phyloP scores from a whole-genome alignment of 2,329 filamentous ascomycete genomes.

The Curvularia eragrostidis region DNA sequence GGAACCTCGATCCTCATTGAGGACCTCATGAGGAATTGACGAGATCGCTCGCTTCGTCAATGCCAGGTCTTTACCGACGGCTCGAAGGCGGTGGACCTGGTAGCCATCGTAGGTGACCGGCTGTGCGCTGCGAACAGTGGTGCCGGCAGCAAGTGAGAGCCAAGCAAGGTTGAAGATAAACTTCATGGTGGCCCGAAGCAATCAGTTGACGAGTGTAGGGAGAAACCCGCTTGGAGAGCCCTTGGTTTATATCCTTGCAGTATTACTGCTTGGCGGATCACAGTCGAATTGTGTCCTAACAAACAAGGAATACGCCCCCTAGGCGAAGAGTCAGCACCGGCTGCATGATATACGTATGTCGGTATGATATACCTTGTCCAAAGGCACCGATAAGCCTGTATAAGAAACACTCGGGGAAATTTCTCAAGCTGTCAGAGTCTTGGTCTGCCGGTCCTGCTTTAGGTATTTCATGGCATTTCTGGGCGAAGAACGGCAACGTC shows the following conservation, averaged over 20 bases:
- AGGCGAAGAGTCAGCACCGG: slow-evolving; percentile 11
- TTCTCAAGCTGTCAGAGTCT: slow-evolving; percentile 18
- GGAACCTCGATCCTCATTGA: slow-evolving; percentile 45
- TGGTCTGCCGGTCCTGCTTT: slow-evolving; percentile 32
- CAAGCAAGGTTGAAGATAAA: slow-evolving; percentile 21
- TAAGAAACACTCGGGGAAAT: slow-evolving; percentile 11
- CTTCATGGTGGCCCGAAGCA: slow-evolving; percentile 22
- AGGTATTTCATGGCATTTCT: slow-evolving; percentile 33
- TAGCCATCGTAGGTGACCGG: slow-evolving; percentile 49
- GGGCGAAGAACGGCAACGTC: slow-evolving; percentile 25
- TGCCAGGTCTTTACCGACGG: slow-evolving; percentile 39
- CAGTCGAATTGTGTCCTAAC: slow-evolving; percentile 4
- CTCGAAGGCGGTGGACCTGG: slow-evolving; percentile 51
- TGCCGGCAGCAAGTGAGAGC: slow-evolving; percentile 25
- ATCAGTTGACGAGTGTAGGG: neutral
- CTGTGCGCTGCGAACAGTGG: slow-evolving; percentile 33
- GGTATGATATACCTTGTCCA: slow-evolving; percentile 11
- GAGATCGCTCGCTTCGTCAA: slow-evolving; percentile 46
- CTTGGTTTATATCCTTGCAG: slow-evolving; percentile 12
- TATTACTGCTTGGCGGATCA: neutral
- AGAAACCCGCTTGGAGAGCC: neutral
- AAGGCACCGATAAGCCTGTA: slow-evolving; percentile 15
- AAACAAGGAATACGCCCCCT: slow-evolving; percentile 1
- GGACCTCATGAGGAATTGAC: slow-evolving; percentile 46
- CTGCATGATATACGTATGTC: slow-evolving; percentile 13